phyloP scores from a whole-genome alignment of 139 green algal genomes.

The Chlorokybus atmophyticus region DNA sequence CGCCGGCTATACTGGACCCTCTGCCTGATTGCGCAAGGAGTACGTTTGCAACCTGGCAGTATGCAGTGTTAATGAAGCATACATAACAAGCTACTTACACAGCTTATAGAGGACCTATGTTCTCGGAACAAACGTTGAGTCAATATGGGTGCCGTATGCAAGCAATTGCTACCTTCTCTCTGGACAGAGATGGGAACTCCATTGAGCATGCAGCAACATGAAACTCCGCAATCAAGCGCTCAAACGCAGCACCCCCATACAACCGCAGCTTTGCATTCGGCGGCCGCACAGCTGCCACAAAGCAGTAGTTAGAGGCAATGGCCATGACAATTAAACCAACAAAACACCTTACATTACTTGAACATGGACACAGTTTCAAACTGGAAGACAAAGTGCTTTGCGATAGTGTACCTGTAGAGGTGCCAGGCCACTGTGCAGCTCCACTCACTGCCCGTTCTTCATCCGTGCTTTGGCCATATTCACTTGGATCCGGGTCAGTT shows the following conservation, averaged over 20 bases:
- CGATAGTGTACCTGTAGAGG: too few species aligned
- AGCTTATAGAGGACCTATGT: too few species aligned
- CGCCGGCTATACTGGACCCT: constrained; percentile 33
- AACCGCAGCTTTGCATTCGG: constrained; percentile 61
- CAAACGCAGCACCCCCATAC: constrained; percentile 81
- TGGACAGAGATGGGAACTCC: constrained; percentile 44
- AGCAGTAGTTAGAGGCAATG: too few species aligned
- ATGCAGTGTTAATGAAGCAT: neutral
- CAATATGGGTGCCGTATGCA: too few species aligned
- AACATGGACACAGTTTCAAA: too few species aligned
- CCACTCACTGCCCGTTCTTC: constrained; percentile 13
- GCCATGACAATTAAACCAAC: too few species aligned
- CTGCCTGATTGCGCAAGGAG: constrained; percentile 47
- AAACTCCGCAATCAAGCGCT: constrained; percentile 78
- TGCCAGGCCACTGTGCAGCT: neutral
- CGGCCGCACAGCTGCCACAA: constrained; percentile 23
- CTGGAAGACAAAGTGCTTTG: too few species aligned
- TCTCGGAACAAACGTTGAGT: too few species aligned
- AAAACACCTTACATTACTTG: too few species aligned
- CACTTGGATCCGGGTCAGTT: too few species aligned
- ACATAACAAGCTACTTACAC: neutral
- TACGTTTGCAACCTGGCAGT: constrained; percentile 59
- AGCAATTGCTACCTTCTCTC: constrained; percentile 45
- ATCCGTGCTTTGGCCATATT: too few species aligned
- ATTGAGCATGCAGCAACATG: constrained; percentile 49